A percentile compares a stretch with the other conserved stretches of the same genome.
Evolutionary conservation across 768 basidiomycete species (phyloP).

Genomic region (Tylopilus plumbeoviolaceoides): DNA sequence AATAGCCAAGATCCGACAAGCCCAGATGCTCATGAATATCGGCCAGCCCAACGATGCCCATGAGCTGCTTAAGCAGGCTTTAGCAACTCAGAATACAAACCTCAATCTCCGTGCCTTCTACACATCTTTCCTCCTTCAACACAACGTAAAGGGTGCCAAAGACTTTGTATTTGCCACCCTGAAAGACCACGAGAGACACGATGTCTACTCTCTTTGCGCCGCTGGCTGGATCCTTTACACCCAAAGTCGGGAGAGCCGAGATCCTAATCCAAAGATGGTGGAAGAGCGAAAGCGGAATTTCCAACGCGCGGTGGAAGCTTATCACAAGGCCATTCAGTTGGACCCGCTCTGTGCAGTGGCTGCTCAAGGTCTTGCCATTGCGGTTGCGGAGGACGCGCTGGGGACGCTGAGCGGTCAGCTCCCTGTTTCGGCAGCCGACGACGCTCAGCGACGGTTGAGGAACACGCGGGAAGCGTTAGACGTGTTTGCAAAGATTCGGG

Average conservation of each 20-base stretch:
- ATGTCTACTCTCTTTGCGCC: constrained; percentile 88
- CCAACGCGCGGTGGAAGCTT: constrained; percentile 83
- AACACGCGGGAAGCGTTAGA: constrained; percentile 86
- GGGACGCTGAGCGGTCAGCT: constrained; percentile 58
- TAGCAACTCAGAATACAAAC: constrained; percentile 71
- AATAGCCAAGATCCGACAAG: constrained; percentile 88
- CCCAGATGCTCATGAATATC: constrained; percentile 66
- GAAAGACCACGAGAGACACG: constrained; percentile 81
- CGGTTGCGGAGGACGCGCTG: constrained; percentile 87
- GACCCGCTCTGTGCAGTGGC: constrained; percentile 89
- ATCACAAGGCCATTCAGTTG: constrained; percentile 82
- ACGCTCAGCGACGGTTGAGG: constrained; percentile 58
- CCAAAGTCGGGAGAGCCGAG: constrained; percentile 80
- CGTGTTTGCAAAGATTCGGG: constrained; percentile 87
- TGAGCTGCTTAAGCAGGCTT: constrained; percentile 83
- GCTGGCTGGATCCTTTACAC: constrained; percentile 84
- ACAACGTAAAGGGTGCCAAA: constrained; percentile 67
- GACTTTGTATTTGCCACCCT: constrained; percentile 90
- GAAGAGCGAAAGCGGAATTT: constrained; percentile 74
- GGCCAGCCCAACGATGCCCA: constrained; percentile 81
- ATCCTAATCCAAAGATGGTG: constrained; percentile 45
- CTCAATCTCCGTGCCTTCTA: constrained; percentile 91
- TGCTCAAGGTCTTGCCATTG: constrained; percentile 93
- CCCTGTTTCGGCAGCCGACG: constrained; percentile 51
- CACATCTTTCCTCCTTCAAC: constrained; percentile 87